Evolutionary conservation across 768 basidiomycete species (phyloP), one percentile per base, ranked within the genome.

Genomic region (Lyophyllum atratum): DNA sequence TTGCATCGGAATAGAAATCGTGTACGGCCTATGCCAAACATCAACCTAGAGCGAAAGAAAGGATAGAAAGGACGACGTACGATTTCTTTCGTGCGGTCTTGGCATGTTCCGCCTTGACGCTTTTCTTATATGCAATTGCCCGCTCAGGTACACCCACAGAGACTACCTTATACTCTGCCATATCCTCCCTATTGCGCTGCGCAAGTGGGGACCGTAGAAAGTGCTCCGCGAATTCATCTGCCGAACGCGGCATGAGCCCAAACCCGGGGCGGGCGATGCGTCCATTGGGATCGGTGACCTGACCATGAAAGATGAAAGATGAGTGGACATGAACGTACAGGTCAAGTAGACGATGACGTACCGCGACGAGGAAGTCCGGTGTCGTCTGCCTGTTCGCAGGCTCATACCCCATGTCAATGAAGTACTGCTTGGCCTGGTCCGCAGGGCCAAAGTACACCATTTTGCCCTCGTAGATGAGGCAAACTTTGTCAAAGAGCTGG

Each of bases 361-460:
- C 85, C 66, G 74, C 60, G n/a, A 86, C 85, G 21, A 88, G 72
- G 67, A 85, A 88, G 64, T 87, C 86, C 8, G 85, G 80, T 0
- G 84, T 85, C 1, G 85, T 87, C 66, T 88, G 86, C 31, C 86
- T 75, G 55, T 81, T 78, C 7, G 80, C 78, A 11, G 84, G 84
- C 46, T 73, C 70, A 61, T 84, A 85, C 8, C 85, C 85, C 79
- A 90, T 81, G 59, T 85, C 80, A 55, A 87, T 77, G 73, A 94
- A 92, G 71, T 93, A 93, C 59, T 83, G 77, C 21, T 84, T 74
- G 0, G 91, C 92, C 47, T 80, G 69, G 45, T 78, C 70, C 12
- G 84, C 83, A 2, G 84, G 85, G 0, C 92, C 92, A 57, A 83
- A 93, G 74, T 89, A 94, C n/a, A 83, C 83, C 79, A 88, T 86